phyloP scores from a whole-genome alignment of 73 alveolate genomes.

The Blepharisma japonicum region DNA sequence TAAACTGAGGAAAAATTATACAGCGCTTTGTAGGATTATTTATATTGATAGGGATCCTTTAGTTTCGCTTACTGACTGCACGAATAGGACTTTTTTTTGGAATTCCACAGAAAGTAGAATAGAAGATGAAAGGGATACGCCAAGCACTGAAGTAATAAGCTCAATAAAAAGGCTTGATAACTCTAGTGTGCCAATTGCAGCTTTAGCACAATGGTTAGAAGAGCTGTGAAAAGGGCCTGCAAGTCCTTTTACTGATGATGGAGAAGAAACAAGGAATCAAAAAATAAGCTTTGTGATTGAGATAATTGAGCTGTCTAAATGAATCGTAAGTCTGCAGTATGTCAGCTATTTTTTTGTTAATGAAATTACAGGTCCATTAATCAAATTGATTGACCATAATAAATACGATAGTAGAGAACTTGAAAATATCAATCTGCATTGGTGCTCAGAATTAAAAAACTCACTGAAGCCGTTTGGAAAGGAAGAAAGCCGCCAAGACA shows the following conservation, averaged over 20 bases:
- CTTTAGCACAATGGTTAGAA: background rate
- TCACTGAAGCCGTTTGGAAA: too few relatives aligned
- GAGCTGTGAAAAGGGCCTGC: background rate
- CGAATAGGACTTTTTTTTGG: background rate
- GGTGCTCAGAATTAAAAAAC: too few relatives aligned
- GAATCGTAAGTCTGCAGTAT: background rate
- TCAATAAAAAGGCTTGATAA: background rate
- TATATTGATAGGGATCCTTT: background rate
- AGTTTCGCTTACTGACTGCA: background rate
- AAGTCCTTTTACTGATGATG: background rate
- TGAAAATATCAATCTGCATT: too few relatives aligned
- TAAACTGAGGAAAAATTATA: slow-evolving; percentile 1
- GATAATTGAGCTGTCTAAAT: background rate
- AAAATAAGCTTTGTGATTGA: slow-evolving; percentile 16
- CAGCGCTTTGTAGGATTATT: background rate
- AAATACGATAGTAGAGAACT: too few relatives aligned
- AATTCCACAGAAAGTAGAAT: background rate
- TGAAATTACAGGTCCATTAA: background rate
- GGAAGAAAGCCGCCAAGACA: too few relatives aligned
- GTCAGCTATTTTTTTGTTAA: background rate
- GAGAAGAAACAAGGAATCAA: background rate
- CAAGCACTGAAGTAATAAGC: background rate
- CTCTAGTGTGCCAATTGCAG: background rate
- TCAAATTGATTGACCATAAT: background rate
- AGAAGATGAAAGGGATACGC: background rate